Evolutionary conservation across 169 alveolate genomes (phyloP), one percentile per base, ranked within the genome.

Genomic region (Plasmodium gonderi): DNA sequence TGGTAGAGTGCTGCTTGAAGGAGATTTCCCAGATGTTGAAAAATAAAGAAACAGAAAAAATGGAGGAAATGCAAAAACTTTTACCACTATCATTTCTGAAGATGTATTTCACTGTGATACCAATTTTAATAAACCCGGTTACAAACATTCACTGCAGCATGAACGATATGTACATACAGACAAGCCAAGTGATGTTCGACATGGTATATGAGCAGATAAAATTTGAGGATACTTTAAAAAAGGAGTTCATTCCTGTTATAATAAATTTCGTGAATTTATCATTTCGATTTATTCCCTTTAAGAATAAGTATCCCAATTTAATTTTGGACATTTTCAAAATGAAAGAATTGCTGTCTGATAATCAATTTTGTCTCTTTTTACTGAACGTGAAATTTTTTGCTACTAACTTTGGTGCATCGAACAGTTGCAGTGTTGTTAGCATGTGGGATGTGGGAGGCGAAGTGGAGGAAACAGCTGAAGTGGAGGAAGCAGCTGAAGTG

Each of bases 201-300:
- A 36, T 38, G 17, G 33, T 87, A 20, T 51, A 74, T 65, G 93
- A 74, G 72, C 72, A 54, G 23, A 45, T 45, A 11, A 47, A 49
- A 26, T 1, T 14, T 33, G 60, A 83, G 20, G 33, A 11, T 7
- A 20, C 12, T 14, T 44, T 87, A 17, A 51, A 54, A 75, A 78
- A 75, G 29, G 80, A 87, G 31, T 36, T 67, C n/a, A 38, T 87
- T 4, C 68, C 47, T 12, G 54, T 60, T 17, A 20, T 87, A n/a
- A 29, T 87, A 45, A 54, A 54, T 40, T 87, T 54, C 68, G 33
- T 87, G 23, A 87, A 87, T 42, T 51, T 75, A 11, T 87, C 93
- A 8, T 87, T 87, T 45, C 79, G 54, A 2, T 76, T 44, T 45
- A 85, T 72, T 3, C 78, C 64, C 17, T 75, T 40, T 87, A 14